Evolutionary conservation across 805 yeast genomes (phyloP), one percentile per base, ranked within the genome.

Genomic region (Lachancea mirantina): DNA sequence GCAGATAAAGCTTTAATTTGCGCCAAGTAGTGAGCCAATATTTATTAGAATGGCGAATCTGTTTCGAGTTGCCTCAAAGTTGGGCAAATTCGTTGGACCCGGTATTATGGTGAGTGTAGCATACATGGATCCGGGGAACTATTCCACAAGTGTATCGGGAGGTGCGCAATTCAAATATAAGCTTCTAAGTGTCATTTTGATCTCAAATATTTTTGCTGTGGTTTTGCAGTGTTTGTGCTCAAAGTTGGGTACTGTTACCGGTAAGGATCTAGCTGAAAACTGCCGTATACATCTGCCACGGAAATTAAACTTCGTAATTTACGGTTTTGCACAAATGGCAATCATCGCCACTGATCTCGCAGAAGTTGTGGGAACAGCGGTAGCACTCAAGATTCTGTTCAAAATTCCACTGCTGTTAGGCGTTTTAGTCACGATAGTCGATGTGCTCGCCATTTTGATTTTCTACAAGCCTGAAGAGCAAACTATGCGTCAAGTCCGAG

Each of bases 121-220:
- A 0, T 92, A 88, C 51, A 84, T 92, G 85, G 97, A 89, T 50
- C 97, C 98, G 0, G 98, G 98, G 3, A 89, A 92, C 58, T 89
- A 89, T 59, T 82, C 96, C 8, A 84, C 96, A 1, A 92, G 92
- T 24, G 95, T 89, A 10, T 81, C 92, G 2, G 92, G 94, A 2
- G 95, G 95, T 18, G 82, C 95, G 6, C 79, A 82, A 26, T 83
- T 79, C 55, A 75, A 80, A 50, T 89, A 78, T 54, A 74, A 81
- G 38, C 64, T 88, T 28, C 59, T 89, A 17, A 87, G 85, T 55
- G 75, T 87, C 11, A 70, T 92, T n/a, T 65, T 87, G 26, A 56
- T 88, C 17, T 80, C 95, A 4, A 89, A 88, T 49, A 59, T 88
- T 20, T 72, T 89, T 57, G 97, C 97, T 3, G 80, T 87, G 4